Conservation (phyloP, 768 basidiomycete species). For the Clitopilus passeckerianus region DNA sequence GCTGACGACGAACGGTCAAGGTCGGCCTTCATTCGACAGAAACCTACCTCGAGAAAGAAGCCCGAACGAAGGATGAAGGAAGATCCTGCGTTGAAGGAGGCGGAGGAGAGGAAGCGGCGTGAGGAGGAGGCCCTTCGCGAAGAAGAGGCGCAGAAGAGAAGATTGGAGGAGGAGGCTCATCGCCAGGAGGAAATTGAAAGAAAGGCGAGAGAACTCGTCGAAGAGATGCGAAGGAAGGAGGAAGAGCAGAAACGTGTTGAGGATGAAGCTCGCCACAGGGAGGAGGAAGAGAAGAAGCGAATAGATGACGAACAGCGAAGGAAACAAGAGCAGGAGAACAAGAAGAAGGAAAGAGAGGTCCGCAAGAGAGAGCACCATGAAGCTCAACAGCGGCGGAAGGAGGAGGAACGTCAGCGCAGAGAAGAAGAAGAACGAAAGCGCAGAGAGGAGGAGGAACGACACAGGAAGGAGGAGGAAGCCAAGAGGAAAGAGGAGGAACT, state of each 20-base stretch:
- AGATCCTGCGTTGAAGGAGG: constrained; percentile 2
- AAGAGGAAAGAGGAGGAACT: constrained; percentile 11
- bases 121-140: not conserved
- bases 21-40: constrained; percentile 13
- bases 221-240: constrained; percentile 12
- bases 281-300: not conserved
- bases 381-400: not conserved
- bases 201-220: constrained; percentile 7
- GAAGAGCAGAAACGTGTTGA: constrained; percentile 7
- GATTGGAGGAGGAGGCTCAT: constrained; percentile 5
- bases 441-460: constrained; percentile 18
- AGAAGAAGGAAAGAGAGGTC: too few relatives aligned
- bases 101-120: constrained; percentile 2
- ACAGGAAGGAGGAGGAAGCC: constrained; percentile 12
- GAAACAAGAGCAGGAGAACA: too few relatives aligned
- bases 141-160: constrained; percentile 8
- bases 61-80: constrained; percentile 1
- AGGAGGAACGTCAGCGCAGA: constrained; percentile 12
- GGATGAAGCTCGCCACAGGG: not conserved
- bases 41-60: constrained; percentile 12
- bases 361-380: not conserved
- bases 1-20: constrained; percentile 10
- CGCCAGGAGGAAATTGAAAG: constrained; percentile 3
- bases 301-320: not conserved
- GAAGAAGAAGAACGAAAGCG: constrained; percentile 3